Conservation (phyloP, 1,284 basidiomycete genomes). For the Takashimella koratensis region DNA sequence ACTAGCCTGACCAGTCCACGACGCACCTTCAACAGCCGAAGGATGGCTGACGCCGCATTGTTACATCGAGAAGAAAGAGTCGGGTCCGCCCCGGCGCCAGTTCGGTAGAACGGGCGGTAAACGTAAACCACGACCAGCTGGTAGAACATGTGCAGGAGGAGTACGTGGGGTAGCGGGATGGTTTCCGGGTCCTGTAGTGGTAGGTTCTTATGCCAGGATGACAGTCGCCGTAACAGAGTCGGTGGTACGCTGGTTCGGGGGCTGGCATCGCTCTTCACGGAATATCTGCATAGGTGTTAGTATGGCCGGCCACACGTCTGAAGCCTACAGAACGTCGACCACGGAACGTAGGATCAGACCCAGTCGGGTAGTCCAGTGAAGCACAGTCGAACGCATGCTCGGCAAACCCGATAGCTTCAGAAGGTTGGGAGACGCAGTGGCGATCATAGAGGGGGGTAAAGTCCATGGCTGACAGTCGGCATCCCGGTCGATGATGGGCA, state of each 20-base stretch:
- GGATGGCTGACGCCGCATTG: constrained; percentile 11
- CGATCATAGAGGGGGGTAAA: neutral
- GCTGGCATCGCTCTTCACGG: neutral
- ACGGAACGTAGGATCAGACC: constrained; percentile 11
- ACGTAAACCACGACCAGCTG: constrained; percentile 18
- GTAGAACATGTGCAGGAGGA: constrained; percentile 21
- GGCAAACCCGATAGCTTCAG: constrained; percentile 9
- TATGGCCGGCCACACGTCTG: neutral
- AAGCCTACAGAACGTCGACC: constrained; percentile 13
- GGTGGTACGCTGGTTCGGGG: constrained; percentile 2
- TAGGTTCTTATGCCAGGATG: constrained; percentile 12
- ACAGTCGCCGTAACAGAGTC: constrained; percentile 9
- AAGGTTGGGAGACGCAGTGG: neutral
- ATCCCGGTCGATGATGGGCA: constrained; percentile 10
- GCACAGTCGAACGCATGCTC: constrained; percentile 15
- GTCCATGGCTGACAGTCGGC: constrained; percentile 12
- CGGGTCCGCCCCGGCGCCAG: neutral
- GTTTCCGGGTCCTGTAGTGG: constrained; percentile 13
- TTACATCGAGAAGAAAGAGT: constrained; percentile 10
- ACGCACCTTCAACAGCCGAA: constrained; percentile 12
- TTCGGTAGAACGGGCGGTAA: constrained; percentile 22
- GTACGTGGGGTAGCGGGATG: constrained; percentile 19
- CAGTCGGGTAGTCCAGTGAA: constrained; percentile 22
- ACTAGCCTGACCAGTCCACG: neutral
- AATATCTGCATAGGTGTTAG: constrained; percentile 9